Percentiles rank a stretch among this genome's conserved stretches.
Evolutionary conservation across 768 basidiomycete genomes (phyloP).

Genomic region (Boletus sp.): DNA sequence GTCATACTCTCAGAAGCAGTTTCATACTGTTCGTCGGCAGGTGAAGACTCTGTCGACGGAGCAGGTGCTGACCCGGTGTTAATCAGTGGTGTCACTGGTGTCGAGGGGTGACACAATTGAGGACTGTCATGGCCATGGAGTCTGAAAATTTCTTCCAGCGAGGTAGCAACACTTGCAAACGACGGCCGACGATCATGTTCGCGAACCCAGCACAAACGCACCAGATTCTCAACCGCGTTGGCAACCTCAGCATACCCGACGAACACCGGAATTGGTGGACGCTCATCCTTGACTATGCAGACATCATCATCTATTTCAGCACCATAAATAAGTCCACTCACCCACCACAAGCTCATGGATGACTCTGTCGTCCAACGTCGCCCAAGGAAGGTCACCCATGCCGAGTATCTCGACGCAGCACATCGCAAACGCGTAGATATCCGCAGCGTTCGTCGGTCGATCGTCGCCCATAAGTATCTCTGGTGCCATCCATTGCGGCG

Average conservation of each 20-base stretch:
- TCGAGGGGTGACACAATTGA: background rate
- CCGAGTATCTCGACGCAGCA: conserved; percentile 62
- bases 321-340: conserved; percentile 26
- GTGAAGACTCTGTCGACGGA: conserved; percentile 16
- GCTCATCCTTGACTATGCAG: conserved; percentile 45
- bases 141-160: conserved; percentile 45
- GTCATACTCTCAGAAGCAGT: conserved; percentile 28
- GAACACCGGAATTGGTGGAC: conserved; percentile 46
- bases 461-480: conserved; percentile 55
- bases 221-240: conserved; percentile 39
- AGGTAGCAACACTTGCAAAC: conserved; percentile 48
- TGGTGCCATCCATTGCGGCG: conserved; percentile 70
- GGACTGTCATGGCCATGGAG: conserved; percentile 29
- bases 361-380: conserved; percentile 45
- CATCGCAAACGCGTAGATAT: conserved; percentile 71
- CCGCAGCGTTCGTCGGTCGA: conserved; percentile 51
- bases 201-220: conserved; percentile 56
- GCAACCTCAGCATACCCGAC: conserved; percentile 34
- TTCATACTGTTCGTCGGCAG: conserved; percentile 26
- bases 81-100: background rate
- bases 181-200: conserved; percentile 51
- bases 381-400: conserved; percentile 63
- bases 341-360: conserved; percentile 53
- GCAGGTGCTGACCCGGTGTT: background rate
- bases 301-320: conserved; percentile 18